These are phyloP conservation scores for Talaromyces thailandensis DNA, from an alignment of 495 filamentous ascomycete species.

Conservation along the genomic window DNA sequence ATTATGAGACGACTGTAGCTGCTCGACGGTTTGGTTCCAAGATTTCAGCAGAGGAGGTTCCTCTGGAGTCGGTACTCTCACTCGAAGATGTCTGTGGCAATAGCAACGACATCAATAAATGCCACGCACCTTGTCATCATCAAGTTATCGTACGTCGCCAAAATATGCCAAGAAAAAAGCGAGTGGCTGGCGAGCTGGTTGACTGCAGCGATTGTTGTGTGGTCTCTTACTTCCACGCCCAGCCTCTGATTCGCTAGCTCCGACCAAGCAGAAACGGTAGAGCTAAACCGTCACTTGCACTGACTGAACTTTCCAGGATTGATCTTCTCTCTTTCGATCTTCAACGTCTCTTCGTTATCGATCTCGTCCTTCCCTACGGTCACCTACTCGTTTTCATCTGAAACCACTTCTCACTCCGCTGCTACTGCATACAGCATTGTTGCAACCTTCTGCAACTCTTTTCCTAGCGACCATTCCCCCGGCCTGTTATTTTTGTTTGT, in stretches of 20 bases:
- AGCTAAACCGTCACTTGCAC: constrained; percentile 2
- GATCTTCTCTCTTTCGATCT: constrained; percentile 8
- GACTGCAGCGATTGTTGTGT: constrained; percentile 5
- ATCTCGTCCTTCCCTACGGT: neutral
- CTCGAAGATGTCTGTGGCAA: neutral
- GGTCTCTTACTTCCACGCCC: neutral
- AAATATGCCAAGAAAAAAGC: neutral
- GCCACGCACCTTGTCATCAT: neutral
- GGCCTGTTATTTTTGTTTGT: constrained; percentile 8
- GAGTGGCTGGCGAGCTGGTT: constrained; percentile 2
- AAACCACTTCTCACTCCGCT: neutral
- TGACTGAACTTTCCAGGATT: constrained; percentile 1
- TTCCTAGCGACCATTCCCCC: neutral
- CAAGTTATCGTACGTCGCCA: too few relatives aligned
- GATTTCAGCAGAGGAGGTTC: neutral
- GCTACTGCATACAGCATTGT: constrained; percentile 2
- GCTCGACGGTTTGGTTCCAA: neutral
- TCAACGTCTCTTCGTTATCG: constrained; percentile 4
- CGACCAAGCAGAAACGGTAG: neutral
- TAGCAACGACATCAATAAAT: neutral
- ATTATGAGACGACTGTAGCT: neutral
- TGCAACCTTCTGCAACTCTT: neutral
- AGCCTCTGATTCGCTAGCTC: neutral
- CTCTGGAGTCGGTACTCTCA: neutral
- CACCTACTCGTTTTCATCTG: neutral